Percentiles rank a stretch among this genome's conserved stretches.
These are phyloP conservation scores for Arachnomyces sp. DNA, from an alignment of 2,329 filamentous ascomycete genomes.

Conservation along the genomic window DNA sequence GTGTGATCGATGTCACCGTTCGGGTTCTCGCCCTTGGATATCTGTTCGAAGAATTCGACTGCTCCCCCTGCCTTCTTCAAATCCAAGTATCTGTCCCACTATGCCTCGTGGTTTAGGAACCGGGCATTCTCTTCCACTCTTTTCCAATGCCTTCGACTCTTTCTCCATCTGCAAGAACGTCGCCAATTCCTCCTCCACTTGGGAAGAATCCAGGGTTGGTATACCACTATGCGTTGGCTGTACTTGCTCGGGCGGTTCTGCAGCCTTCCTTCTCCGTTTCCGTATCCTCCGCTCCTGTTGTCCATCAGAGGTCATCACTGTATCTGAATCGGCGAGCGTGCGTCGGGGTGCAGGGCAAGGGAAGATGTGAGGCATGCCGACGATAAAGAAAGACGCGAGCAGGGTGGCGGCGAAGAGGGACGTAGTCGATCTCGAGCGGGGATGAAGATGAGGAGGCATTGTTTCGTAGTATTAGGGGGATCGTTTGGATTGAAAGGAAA, in stretches of 20 bases:
- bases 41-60: constrained; percentile 7
- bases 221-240: background rate
- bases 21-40: constrained; percentile 10
- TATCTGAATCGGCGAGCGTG: constrained; percentile 63
- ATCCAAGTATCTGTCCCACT: constrained; percentile 67
- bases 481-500: background rate
- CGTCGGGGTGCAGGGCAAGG: constrained; percentile 80
- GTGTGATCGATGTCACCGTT: too few relatives aligned
- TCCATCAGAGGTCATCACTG: constrained; percentile 34
- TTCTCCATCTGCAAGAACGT: constrained; percentile 36
- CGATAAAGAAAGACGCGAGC: constrained; percentile 81
- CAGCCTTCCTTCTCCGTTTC: constrained; percentile 29
- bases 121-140: constrained; percentile 67
- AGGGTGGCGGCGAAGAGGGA: constrained; percentile 94
- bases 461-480: constrained; percentile 13
- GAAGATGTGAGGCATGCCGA: constrained; percentile 79
- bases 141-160: constrained; percentile 33
- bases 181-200: constrained; percentile 35
- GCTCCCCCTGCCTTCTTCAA: constrained; percentile 36
- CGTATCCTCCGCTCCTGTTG: constrained; percentile 34
- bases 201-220: constrained; percentile 12
- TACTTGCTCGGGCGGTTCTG: constrained; percentile 14
- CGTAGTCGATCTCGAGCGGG: constrained; percentile 84
- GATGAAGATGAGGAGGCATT: constrained; percentile 84
- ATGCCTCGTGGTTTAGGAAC: constrained; percentile 82